These are phyloP conservation scores for Vinca minor DNA, from an alignment of 257 asterid species.

Conservation along the genomic window DNA sequence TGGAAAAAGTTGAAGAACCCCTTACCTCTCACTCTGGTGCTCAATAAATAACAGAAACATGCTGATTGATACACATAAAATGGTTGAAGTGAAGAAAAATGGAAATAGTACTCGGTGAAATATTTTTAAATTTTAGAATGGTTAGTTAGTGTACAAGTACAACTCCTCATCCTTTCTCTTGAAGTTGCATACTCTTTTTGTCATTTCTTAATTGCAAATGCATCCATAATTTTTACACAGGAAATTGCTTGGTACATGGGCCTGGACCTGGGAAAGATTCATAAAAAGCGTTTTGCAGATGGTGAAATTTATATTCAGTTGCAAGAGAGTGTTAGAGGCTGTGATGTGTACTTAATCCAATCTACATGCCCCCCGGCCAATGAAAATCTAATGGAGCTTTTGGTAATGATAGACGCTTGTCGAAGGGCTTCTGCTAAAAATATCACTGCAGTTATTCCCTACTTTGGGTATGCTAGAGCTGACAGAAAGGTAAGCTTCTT, in stretches of 20 bases:
- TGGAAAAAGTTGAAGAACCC: background rate
- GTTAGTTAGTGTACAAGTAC: background rate
- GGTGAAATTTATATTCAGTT: constrained; percentile 90
- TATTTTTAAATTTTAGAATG: background rate
- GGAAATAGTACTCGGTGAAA: background rate
- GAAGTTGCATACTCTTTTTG: background rate
- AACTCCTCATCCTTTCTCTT: background rate
- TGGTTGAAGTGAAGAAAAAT: background rate
- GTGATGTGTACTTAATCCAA: constrained; percentile 76
- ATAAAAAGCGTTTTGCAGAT: constrained; percentile 75
- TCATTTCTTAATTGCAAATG: constrained; percentile 9
- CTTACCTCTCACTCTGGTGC: background rate
- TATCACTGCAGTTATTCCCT: constrained; percentile 80
- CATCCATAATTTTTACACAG: constrained; percentile 24
- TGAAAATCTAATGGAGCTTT: constrained; percentile 92
- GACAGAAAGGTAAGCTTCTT: constrained; percentile 62
- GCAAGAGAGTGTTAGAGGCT: constrained; percentile 94
- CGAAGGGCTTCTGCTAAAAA: constrained; percentile 90
- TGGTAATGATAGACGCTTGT: constrained; percentile 88
- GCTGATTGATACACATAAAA: background rate
- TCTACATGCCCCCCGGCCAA: constrained; percentile 86
- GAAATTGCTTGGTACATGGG: constrained; percentile 97
- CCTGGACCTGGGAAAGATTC: constrained; percentile 56
- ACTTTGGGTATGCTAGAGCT: constrained; percentile 92
- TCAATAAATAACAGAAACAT: background rate